These are phyloP conservation scores for Sporothrix schenckii DNA, from an alignment of 2,329 filamentous ascomycete genomes.

Conservation along the genomic window DNA sequence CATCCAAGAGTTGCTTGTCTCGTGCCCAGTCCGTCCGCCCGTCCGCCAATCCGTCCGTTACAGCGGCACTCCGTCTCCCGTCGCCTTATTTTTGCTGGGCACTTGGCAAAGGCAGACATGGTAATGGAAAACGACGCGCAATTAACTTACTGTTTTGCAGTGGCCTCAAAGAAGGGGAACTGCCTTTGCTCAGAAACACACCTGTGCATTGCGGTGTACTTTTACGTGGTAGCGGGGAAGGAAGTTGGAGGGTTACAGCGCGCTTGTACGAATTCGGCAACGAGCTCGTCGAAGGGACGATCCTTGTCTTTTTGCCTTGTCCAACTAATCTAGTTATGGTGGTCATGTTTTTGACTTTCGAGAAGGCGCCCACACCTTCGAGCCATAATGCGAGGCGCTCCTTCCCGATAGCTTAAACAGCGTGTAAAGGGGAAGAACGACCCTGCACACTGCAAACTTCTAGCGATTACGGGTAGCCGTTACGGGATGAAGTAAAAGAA, in stretches of 20 bases:
- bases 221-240: not conserved
- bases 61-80: slow-evolving; percentile 6
- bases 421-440: not conserved
- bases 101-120: not conserved
- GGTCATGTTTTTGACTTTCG: not conserved
- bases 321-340: not conserved
- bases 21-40: not conserved
- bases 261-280: slow-evolving; percentile 21
- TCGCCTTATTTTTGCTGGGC: slow-evolving; percentile 20
- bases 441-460: too few relatives aligned
- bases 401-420: not conserved
- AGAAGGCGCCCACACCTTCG: not conserved
- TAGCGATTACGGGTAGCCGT: too few relatives aligned
- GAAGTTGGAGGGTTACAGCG: not conserved
- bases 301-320: not conserved
- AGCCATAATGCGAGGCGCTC: not conserved
- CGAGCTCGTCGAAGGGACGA: slow-evolving; percentile 22
- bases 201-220: not conserved
- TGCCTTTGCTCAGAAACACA: not conserved
- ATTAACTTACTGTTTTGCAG: too few relatives aligned
- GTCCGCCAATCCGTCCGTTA: not conserved
- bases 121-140: not conserved
- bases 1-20: slow-evolving; percentile 12
- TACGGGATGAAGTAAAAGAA: not conserved
- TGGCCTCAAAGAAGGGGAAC: not conserved